Evolutionary conservation across 495 filamentous ascomycete genomes (phyloP).

Genomic region (Neurospora discreta): DNA sequence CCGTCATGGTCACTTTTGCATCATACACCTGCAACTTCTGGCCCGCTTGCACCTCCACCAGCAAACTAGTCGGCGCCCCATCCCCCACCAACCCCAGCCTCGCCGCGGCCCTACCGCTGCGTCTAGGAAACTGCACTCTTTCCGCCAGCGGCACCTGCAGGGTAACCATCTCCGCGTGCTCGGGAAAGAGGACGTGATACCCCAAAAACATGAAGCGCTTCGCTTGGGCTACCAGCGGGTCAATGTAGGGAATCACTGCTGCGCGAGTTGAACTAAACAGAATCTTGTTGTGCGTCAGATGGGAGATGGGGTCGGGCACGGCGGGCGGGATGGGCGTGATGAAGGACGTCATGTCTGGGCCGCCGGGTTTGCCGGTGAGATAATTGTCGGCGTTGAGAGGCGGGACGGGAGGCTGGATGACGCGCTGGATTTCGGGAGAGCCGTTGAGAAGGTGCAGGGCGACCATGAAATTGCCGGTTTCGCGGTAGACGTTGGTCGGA

Average conservation of each 20-base stretch:
- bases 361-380: constrained; percentile 1
- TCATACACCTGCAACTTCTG: constrained; percentile 64
- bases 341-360: background rate
- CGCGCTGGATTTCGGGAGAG: constrained; percentile 9
- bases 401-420: background rate
- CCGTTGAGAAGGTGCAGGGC: constrained; percentile 51
- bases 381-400: constrained; percentile 6
- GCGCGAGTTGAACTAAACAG: constrained; percentile 28
- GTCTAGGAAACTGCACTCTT: background rate
- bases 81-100: constrained; percentile 49
- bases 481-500: constrained; percentile 40
- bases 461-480: constrained; percentile 83
- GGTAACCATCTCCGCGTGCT: constrained; percentile 32
- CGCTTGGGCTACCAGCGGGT: constrained; percentile 26
- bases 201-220: constrained; percentile 32
- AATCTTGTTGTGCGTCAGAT: constrained; percentile 17
- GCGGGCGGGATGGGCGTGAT: background rate
- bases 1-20: constrained; percentile 53
- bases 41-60: constrained; percentile 57
- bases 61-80: constrained; percentile 43
- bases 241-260: constrained; percentile 28
- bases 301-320: constrained; percentile 2
- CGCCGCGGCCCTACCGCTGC: constrained; percentile 37
- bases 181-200: constrained; percentile 30
- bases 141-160: constrained; percentile 51